These are phyloP conservation scores for Lunularia cruciata DNA, from an alignment of 225 moss, liverwort and hornwort species.

Conservation along the genomic window DNA sequence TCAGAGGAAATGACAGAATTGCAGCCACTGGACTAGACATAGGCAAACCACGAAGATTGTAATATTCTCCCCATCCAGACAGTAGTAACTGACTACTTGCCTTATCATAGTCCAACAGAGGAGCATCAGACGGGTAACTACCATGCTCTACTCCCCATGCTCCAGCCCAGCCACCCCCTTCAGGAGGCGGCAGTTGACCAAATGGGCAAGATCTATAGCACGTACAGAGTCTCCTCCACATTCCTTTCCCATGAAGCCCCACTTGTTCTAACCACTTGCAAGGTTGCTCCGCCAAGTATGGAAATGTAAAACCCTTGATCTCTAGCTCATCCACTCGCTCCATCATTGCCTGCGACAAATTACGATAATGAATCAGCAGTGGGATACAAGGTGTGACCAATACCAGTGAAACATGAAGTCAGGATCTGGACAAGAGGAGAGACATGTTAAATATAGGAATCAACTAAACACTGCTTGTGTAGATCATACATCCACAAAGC, in stretches of 20 bases:
- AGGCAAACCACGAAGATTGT: slow-evolving; percentile 51
- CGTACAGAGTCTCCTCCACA: slow-evolving; percentile 58
- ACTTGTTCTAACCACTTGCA: slow-evolving; percentile 62
- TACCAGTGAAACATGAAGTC: too few species aligned
- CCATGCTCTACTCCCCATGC: slow-evolving; percentile 64
- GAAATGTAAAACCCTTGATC: slow-evolving; percentile 59
- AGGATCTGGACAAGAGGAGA: too few species aligned
- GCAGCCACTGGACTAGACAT: slow-evolving; percentile 55
- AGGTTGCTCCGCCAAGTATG: slow-evolving; percentile 50
- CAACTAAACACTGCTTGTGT: too few species aligned
- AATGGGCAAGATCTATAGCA: slow-evolving; percentile 57
- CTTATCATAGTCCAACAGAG: slow-evolving; percentile 51
- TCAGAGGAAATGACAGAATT: slow-evolving; percentile 41
- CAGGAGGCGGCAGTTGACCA: slow-evolving; percentile 54
- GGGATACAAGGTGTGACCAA: too few species aligned
- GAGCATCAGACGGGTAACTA: slow-evolving; percentile 58
- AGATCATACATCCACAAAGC: too few species aligned
- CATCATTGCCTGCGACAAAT: slow-evolving; percentile 56
- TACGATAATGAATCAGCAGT: background rate
- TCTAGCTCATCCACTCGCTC: slow-evolving; percentile 62
- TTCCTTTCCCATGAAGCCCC: slow-evolving; percentile 58
- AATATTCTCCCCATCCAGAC: slow-evolving; percentile 63
- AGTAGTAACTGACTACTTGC: slow-evolving; percentile 40
- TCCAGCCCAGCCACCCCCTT: slow-evolving; percentile 57
- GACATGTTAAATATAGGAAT: too few species aligned